phyloP scores from a whole-genome alignment of 140 eudicot species.

The Bidens hawaiensis region DNA sequence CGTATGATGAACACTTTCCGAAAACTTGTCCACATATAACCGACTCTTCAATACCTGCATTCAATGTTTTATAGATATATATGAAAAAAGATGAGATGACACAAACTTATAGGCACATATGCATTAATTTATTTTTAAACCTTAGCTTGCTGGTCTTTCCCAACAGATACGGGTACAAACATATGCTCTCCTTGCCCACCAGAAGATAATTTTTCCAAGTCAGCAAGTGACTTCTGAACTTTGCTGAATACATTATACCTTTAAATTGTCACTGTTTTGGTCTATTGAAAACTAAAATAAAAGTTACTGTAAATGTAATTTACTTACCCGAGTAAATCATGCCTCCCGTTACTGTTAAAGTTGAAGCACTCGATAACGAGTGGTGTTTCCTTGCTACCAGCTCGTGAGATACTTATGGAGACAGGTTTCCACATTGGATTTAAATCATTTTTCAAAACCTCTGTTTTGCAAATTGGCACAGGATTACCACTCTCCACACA shows the following conservation, averaged over 20 bases:
- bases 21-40: slow-evolving; percentile 72
- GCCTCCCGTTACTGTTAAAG: slow-evolving; percentile 92
- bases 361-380: slow-evolving; percentile 78
- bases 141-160: slow-evolving; percentile 61
- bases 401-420: slow-evolving; percentile 70
- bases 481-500: slow-evolving; percentile 54
- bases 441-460: slow-evolving; percentile 75
- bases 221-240: slow-evolving; percentile 77
- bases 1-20: slow-evolving; percentile 74
- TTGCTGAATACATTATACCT: slow-evolving; percentile 39
- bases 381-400: slow-evolving; percentile 96
- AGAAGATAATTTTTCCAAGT: slow-evolving; percentile 57
- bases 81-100: background rate
- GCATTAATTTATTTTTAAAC: slow-evolving; percentile 22
- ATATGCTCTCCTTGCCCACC: slow-evolving; percentile 58
- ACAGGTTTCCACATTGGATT: slow-evolving; percentile 80
- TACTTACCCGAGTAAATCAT: slow-evolving; percentile 85
- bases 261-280: slow-evolving; percentile 10
- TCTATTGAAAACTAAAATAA: background rate
- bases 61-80: background rate
- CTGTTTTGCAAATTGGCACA: slow-evolving; percentile 90
- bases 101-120: background rate
- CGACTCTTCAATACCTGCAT: slow-evolving; percentile 76
- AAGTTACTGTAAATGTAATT: slow-evolving; percentile 9
- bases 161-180: slow-evolving; percentile 50